Evolutionary conservation across 2,329 filamentous ascomycete species (phyloP).

Genomic region (Fusarium newnesense): DNA sequence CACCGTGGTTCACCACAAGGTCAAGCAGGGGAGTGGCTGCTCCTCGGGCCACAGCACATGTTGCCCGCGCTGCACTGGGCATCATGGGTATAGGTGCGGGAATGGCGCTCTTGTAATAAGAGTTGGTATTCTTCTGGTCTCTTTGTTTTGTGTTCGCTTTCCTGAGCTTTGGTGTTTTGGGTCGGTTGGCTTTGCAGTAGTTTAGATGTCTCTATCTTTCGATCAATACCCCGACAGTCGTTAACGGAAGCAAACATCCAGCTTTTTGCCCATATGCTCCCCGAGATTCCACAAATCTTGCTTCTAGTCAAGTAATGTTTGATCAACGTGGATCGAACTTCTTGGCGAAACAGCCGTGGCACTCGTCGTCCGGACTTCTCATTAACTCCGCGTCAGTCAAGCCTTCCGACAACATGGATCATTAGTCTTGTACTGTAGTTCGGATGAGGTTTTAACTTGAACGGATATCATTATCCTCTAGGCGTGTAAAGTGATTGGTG

Average conservation of each 20-base stretch:
- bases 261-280: background rate
- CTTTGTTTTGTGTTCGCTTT: background rate
- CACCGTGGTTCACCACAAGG: slow-evolving; percentile 38
- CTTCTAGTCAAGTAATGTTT: background rate
- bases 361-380: background rate
- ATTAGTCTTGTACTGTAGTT: background rate
- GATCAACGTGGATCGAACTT: background rate
- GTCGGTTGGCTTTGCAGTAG: background rate
- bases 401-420: background rate
- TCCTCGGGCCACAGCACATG: slow-evolving; percentile 42
- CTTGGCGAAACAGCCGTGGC: background rate
- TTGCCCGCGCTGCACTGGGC: slow-evolving; percentile 45
- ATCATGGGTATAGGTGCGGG: slow-evolving; percentile 47
- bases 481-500: background rate
- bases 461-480: background rate
- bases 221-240: slow-evolving; percentile 20
- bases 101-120: slow-evolving; percentile 40
- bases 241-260: background rate
- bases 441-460: background rate
- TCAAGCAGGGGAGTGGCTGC: slow-evolving; percentile 38
- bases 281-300: background rate
- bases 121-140: background rate
- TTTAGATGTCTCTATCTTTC: slow-evolving; percentile 3
- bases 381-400: background rate
- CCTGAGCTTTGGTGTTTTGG: slow-evolving; percentile 16